These are phyloP conservation scores for Coemansia sp. DNA, from an alignment of 192 early-diverging fungal species.

Conservation along the genomic window DNA sequence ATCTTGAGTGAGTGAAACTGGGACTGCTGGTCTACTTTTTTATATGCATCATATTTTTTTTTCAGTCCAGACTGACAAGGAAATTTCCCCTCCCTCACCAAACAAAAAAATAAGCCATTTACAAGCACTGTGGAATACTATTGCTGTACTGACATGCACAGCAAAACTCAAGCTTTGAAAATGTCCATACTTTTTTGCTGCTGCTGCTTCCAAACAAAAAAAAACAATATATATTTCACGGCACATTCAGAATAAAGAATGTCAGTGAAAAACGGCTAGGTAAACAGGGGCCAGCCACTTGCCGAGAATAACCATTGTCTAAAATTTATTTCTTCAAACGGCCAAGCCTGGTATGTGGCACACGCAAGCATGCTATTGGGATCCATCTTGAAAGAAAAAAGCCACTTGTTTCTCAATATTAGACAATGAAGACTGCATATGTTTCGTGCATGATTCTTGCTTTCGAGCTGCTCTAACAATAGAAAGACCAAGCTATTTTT, in stretches of 20 bases:
- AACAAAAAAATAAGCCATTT: neutral
- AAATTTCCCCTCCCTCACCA: neutral
- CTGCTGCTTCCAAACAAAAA: neutral
- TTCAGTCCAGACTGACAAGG: neutral
- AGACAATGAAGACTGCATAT: neutral
- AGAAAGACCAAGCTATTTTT: neutral
- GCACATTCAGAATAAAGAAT: neutral
- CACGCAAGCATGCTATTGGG: neutral
- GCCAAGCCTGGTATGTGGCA: neutral
- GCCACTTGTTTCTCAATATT: constrained; percentile 1
- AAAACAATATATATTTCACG: neutral
- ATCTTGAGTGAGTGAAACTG: neutral
- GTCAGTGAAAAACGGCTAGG: neutral
- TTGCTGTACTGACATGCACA: neutral
- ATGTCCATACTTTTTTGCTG: neutral
- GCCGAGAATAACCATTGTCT: constrained; percentile 4
- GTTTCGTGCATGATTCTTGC: constrained; percentile 3
- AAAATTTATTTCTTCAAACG: neutral
- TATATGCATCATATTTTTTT: neutral
- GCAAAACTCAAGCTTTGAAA: neutral
- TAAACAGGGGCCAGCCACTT: constrained; percentile 14
- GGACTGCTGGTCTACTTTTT: neutral
- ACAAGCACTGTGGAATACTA: neutral
- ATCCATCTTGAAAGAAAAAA: neutral
- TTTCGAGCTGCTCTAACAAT: neutral